A percentile compares a stretch with the other conserved stretches of the same genome.
Evolutionary conservation across 2,329 filamentous ascomycete genomes (phyloP).

Genomic region (Pseudogymnoascus sp.): DNA sequence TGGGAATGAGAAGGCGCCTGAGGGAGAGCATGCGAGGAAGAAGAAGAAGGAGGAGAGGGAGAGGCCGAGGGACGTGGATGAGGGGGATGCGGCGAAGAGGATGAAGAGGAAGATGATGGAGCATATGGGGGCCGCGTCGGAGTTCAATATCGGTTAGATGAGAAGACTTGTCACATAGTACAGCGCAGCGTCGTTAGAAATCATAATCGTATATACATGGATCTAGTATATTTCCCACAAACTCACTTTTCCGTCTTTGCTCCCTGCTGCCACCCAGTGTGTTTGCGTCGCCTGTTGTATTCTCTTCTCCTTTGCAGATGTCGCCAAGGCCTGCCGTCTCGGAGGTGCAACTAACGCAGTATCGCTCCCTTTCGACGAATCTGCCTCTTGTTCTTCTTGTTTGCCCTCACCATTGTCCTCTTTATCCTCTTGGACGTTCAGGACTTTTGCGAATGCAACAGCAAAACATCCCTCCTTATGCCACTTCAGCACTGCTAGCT

Average conservation of each 20-base stretch:
- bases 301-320: constrained; percentile 56
- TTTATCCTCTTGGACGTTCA: constrained; percentile 10
- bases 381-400: constrained; percentile 10
- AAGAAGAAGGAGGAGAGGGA: constrained; percentile 33
- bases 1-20: constrained; percentile 26
- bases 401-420: constrained; percentile 4
- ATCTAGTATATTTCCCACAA: constrained; percentile 84
- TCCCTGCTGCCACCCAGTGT: constrained; percentile 85
- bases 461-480: constrained; percentile 83
- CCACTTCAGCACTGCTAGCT: constrained; percentile 91
- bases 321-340: constrained; percentile 23
- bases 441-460: constrained; percentile 58
- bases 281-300: constrained; percentile 57
- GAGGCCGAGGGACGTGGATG: constrained; percentile 36
- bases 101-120: constrained; percentile 58
- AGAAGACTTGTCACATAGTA: neutral
- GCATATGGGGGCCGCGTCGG: constrained; percentile 49
- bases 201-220: neutral
- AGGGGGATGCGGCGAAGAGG: constrained; percentile 53
- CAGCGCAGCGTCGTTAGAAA: constrained; percentile 2
- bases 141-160: constrained; percentile 59
- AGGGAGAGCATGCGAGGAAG: constrained; percentile 27
- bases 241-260: constrained; percentile 92
- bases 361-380: neutral
- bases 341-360: constrained; percentile 10